Percentiles rank a stretch among this genome's conserved stretches.
Conservation (phyloP, 140 eudicot species). For the Senecio squalidus region DNA sequence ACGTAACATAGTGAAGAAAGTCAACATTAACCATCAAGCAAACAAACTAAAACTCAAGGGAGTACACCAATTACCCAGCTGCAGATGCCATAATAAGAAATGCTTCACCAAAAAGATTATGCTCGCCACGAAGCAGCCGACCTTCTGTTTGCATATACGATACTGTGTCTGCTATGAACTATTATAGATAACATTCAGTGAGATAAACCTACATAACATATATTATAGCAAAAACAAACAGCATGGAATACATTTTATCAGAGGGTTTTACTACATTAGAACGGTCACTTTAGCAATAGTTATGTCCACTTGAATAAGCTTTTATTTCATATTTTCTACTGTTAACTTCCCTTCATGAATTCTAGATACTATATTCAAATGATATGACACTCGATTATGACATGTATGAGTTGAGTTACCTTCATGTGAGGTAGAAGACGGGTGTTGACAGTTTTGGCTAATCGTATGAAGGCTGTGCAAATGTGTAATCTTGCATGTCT, state of each 20-base stretch:
- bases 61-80: constrained; percentile 63
- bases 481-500: constrained; percentile 96
- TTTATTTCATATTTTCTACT: background rate
- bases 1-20: background rate
- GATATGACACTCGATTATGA: background rate
- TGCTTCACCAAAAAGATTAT: constrained; percentile 88
- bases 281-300: background rate
- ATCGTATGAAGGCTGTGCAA: constrained; percentile 89
- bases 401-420: constrained; percentile 32
- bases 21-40: constrained; percentile 9
- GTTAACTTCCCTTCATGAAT: background rate
- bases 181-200: constrained; percentile 13
- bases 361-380: background rate
- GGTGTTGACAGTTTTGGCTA: constrained; percentile 75
- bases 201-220: background rate
- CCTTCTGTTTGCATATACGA: constrained; percentile 81
- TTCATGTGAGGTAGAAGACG: constrained; percentile 94
- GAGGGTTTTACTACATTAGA: background rate
- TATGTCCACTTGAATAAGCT: background rate
- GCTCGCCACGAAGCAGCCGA: constrained; percentile 89
- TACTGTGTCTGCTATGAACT: constrained; percentile 92
- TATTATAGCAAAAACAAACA: background rate
- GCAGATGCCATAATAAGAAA: constrained; percentile 87
- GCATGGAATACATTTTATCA: background rate
- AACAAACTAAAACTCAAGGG: background rate